Base-by-base conservation (phyloP, 768 basidiomycete genomes). In the Kwoniella newhampshirensis region DNA sequence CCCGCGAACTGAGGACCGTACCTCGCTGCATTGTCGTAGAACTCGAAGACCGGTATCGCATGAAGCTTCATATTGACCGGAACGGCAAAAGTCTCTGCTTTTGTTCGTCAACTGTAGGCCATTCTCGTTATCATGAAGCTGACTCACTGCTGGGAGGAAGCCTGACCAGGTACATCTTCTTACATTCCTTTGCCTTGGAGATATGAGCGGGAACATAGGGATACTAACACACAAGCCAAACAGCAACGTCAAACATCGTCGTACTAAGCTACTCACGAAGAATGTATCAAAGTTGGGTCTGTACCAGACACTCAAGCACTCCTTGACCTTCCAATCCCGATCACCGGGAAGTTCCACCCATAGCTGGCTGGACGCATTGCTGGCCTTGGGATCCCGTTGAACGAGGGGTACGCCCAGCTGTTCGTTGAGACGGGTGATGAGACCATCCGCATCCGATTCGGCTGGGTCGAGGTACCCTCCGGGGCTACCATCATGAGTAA, bases 31-130 rank as follows among this genome's bases (percentile, higher is more conserved):
- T 99, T 99, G 75, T 98, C 96, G 73, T 98, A 99, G 13, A 98
- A 80, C 77, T 99, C 96, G 71, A 94, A 97, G 35, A 99, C 81
- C 0, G 96, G 96, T 43, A 97, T 91, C 17, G 93, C 94, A 39
- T 94, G 85, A 12, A 99, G 84, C 74, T 98, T 98, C 94, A 98
- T 97, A 77, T 99, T 99, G 78, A 89, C 90, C 0, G 96, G 96
- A 3, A 99, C 93, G 0, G 92, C 91, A 8, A 99, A 85, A 15
- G 94, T 89, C 76, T 96, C 94, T 97, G 76, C 20, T 55, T 9
- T 17, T 18, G 18, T 36, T 3, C 51, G 53, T 39, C 21, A 43
- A 46, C 21, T 40, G 27, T 25, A 11, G n/a, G 6, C 1, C 21
- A 36, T 17, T n/a, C n/a, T n/a, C 9, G 36, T 37, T n/a, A 37